phyloP scores from a whole-genome alignment of 2,329 filamentous ascomycete species.

The Alternaria sp. region DNA sequence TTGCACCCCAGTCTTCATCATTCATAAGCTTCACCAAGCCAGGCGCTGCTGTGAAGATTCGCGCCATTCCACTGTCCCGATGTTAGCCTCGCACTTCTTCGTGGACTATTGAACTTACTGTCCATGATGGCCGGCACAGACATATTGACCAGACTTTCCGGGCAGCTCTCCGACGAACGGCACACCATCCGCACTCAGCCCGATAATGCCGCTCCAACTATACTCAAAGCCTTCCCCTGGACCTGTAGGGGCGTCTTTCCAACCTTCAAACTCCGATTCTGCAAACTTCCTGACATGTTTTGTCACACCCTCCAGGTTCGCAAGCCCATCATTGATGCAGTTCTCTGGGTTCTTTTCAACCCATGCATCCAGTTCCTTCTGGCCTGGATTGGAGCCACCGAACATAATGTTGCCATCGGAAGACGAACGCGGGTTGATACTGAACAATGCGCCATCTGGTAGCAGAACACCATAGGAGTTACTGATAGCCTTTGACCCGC shows the following conservation, averaged over 20 bases:
- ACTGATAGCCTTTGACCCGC: constrained; percentile 26
- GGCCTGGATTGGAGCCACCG: constrained; percentile 43
- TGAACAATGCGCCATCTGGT: constrained; percentile 36
- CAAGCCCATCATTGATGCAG: constrained; percentile 39
- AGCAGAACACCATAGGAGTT: constrained; percentile 45
- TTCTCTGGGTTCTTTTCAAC: constrained; percentile 36
- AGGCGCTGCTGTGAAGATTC: constrained; percentile 37
- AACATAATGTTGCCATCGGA: constrained; percentile 43
- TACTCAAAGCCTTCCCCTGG: constrained; percentile 41
- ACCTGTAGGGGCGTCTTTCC: constrained; percentile 29
- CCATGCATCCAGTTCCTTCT: constrained; percentile 39
- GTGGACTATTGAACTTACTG: constrained; percentile 22
- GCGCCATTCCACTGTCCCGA: constrained; percentile 31
- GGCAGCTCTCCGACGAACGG: constrained; percentile 34
- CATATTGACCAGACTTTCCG: constrained; percentile 32
- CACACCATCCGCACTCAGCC: constrained; percentile 33
- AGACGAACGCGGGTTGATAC: constrained; percentile 42
- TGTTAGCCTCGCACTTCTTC: background rate
- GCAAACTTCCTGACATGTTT: constrained; percentile 33
- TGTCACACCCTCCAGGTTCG: constrained; percentile 33
- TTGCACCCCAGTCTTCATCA: constrained; percentile 23
- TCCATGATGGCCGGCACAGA: constrained; percentile 39
- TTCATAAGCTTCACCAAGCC: constrained; percentile 34
- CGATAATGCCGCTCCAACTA: constrained; percentile 40
- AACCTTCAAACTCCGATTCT: constrained; percentile 32